Evolutionary conservation across 2,329 filamentous ascomycete species (phyloP), one percentile per base, ranked within the genome.

Genomic region (Neodidymelliopsis sp.): DNA sequence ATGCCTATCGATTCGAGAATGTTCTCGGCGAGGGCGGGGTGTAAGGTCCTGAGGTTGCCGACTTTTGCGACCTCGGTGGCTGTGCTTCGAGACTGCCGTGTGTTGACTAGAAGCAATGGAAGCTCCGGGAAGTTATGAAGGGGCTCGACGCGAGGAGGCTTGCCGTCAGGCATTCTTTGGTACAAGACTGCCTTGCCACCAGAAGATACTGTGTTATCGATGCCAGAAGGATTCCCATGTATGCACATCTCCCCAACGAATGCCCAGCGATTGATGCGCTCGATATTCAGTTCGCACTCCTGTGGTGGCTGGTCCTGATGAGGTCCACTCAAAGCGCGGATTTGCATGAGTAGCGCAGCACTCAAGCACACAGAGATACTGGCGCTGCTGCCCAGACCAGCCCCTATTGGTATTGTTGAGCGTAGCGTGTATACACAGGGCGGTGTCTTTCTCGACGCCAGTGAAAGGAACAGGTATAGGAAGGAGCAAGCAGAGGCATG

Each of bases 201-300:
- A 10, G 92, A 89, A 10, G 93, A 83, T 20, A 99, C 93, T 2
- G 94, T 99, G 73, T 99, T 99, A 75, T 99, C 94, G 31, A 99
- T 90, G 0, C 94, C 94, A 0, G 91, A 96, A 0, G 94, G 94
- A 67, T 96, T 97, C 27, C 93, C 94, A 69, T 99, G 94, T 56
- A 97, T 97, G 74, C 91, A 94, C 85, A 97, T 89, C 73, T 99
- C 94, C 18, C 89, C 89, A 1, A 99, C 94, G 73, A 97, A 97
- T 0, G 94, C 92, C 94, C 95, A 99, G 54, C 89, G 84, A 74
- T 99, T 99, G 75, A 99, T 97, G 56, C 93, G 86, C 76, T 97
- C 92, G 22, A 97, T 83, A 70, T 99, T 93, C 31, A 91, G 75
- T 51, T 89, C 86, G n/a, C 90, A 90, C 75, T 99, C 94, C 44